phyloP scores from a whole-genome alignment of 2,329 filamentous ascomycete species.

The Thielaviopsis populi region DNA sequence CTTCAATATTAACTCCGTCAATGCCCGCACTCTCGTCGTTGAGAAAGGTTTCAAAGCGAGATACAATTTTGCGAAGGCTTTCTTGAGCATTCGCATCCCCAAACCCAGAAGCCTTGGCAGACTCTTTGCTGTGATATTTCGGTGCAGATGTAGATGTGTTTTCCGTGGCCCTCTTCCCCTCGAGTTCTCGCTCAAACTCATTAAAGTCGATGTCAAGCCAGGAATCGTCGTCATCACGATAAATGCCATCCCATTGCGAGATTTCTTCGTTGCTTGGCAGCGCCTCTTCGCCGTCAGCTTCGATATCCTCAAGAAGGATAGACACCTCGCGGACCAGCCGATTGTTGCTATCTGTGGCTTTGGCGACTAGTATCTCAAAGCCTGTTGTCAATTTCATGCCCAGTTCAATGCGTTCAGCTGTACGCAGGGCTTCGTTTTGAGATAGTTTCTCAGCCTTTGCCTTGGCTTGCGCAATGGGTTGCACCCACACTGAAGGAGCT shows the following conservation, averaged over 20 bases:
- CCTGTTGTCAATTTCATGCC: constrained; percentile 86
- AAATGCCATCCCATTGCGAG: constrained; percentile 43
- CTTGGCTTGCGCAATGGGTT: constrained; percentile 14
- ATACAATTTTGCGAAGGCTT: constrained; percentile 79
- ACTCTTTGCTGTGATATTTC: constrained; percentile 12
- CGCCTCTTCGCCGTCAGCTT: constrained; percentile 47
- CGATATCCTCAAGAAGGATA: constrained; percentile 59
- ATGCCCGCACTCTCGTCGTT: constrained; percentile 69
- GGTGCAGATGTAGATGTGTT: neutral
- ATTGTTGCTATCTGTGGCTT: constrained; percentile 52
- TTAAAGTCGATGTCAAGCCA: constrained; percentile 89
- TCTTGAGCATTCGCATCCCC: constrained; percentile 54
- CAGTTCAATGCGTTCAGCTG: constrained; percentile 38
- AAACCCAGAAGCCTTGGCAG: constrained; percentile 30
- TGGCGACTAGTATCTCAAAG: constrained; percentile 70
- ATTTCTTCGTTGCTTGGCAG: constrained; percentile 68
- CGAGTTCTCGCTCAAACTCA: constrained; percentile 72
- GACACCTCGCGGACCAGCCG: constrained; percentile 58
- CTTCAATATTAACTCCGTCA: constrained; percentile 57
- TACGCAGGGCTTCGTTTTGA: constrained; percentile 17
- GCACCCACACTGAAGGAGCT: constrained; percentile 40
- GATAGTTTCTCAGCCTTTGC: constrained; percentile 19
- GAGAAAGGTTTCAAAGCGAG: constrained; percentile 81
- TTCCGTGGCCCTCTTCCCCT: constrained; percentile 27
- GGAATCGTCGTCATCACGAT: constrained; percentile 63